phyloP scores from a whole-genome alignment of 345 rosid genomes.

The Arabidopsis thaliana region TAIR10.1 NC_003076.8:5960001-5960500 shows the following conservation, averaged over 20 bases:
- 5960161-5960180: conserved; percentile 42
- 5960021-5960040: conserved; percentile 23
- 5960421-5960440: conserved; percentile 35
- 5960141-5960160: conserved; percentile 24
- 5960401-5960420: conserved; percentile 33
- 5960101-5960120: conserved; percentile 33
- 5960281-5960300: conserved; percentile 34
- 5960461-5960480: conserved; percentile 1
- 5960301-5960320: conserved; percentile 28
- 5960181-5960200: conserved; percentile 36
- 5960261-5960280: conserved; percentile 36
- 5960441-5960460: conserved; percentile 10
- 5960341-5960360: not conserved
- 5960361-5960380: conserved; percentile 2
- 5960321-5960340: not conserved
- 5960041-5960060: conserved; percentile 8
- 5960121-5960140: conserved; percentile 33
- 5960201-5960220: conserved; percentile 27
- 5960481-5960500: conserved; percentile 19
- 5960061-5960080: conserved; percentile 8
- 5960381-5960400: conserved; percentile 31
- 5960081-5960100: conserved; percentile 36
- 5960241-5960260: conserved; percentile 31
- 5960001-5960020: not conserved
- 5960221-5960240: conserved; percentile 21